Evolutionary conservation across 176 grass and related monocot species (phyloP).

Genomic region (Ananas comosus): DNA sequence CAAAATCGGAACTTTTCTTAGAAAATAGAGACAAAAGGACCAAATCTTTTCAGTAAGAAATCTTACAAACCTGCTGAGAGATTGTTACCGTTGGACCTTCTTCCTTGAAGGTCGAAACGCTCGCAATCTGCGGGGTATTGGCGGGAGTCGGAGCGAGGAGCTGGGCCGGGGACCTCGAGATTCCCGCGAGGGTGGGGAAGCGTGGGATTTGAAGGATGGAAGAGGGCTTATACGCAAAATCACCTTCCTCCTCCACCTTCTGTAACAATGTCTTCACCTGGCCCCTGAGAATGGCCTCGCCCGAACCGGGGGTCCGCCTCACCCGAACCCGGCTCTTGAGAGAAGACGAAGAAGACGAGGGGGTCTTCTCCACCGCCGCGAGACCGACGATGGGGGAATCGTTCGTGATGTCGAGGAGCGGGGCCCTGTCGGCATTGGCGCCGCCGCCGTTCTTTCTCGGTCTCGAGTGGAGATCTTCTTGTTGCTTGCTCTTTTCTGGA

Average conservation of each 20-base stretch:
- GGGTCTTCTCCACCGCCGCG: constrained; percentile 27
- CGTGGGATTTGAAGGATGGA: constrained; percentile 13
- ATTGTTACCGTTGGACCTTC: not conserved
- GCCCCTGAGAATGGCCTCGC: constrained; percentile 69
- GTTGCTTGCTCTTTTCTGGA: constrained; percentile 26
- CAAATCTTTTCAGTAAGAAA: constrained; percentile 42
- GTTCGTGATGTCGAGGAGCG: constrained; percentile 84
- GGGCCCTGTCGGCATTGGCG: constrained; percentile 17
- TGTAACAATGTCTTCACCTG: constrained; percentile 84
- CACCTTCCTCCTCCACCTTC: constrained; percentile 63
- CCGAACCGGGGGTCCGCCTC: constrained; percentile 43
- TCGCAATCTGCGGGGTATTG: constrained; percentile 53
- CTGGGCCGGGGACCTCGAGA: constrained; percentile 40
- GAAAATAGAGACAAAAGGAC: no score
- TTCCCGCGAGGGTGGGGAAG: constrained; percentile 37
- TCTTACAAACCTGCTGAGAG: not conserved
- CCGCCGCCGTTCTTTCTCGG: constrained; percentile 22
- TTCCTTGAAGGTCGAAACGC: not conserved
- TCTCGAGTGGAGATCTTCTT: not conserved
- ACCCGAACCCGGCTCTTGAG: constrained; percentile 28
- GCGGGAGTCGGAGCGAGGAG: constrained; percentile 64
- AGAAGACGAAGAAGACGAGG: constrained; percentile 19
- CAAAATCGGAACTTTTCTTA: not conserved
- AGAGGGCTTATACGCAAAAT: constrained; percentile 15
- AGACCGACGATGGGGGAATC: constrained; percentile 87